Percentiles rank a stretch among this genome's conserved stretches.
Evolutionary conservation across 225 moss, liverwort and hornwort genomes (phyloP).

Genomic region (Bryoerythrophyllum caledonicum): DNA sequence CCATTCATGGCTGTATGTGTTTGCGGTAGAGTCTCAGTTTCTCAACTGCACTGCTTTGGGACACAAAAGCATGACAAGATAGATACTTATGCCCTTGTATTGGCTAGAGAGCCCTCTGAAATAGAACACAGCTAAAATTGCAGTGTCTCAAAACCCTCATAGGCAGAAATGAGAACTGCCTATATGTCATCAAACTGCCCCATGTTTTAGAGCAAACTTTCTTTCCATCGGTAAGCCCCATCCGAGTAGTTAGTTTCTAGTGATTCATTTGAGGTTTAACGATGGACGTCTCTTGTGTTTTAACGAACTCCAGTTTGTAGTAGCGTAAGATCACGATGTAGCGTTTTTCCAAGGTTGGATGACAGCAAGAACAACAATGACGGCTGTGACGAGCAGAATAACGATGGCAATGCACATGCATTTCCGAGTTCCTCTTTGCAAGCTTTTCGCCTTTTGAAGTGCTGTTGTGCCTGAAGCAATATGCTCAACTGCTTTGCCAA

Average conservation of each 20-base stretch:
- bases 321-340: background rate
- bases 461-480: constrained; percentile 65
- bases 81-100: background rate
- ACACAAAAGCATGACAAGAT: too few relatives aligned
- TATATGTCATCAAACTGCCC: too few relatives aligned
- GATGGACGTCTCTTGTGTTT: too few relatives aligned
- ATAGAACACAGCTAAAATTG: too few relatives aligned
- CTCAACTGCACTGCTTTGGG: background rate
- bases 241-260: too few relatives aligned
- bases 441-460: constrained; percentile 68
- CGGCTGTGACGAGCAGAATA: constrained; percentile 55
- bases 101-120: too few relatives aligned
- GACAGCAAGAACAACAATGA: constrained; percentile 65
- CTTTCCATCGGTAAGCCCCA: too few relatives aligned
- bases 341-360: constrained; percentile 76
- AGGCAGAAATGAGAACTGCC: too few relatives aligned
- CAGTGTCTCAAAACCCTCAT: too few relatives aligned
- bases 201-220: too few relatives aligned
- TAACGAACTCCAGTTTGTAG: too few relatives aligned
- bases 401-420: constrained; percentile 87
- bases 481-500: constrained; percentile 80
- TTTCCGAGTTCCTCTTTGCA: constrained; percentile 78
- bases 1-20: background rate
- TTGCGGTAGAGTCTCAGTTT: background rate
- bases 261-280: too few relatives aligned